These are phyloP conservation scores for Thraustochytrium sp. DNA, from an alignment of 352 stramenopile genomes.

Conservation along the genomic window DNA sequence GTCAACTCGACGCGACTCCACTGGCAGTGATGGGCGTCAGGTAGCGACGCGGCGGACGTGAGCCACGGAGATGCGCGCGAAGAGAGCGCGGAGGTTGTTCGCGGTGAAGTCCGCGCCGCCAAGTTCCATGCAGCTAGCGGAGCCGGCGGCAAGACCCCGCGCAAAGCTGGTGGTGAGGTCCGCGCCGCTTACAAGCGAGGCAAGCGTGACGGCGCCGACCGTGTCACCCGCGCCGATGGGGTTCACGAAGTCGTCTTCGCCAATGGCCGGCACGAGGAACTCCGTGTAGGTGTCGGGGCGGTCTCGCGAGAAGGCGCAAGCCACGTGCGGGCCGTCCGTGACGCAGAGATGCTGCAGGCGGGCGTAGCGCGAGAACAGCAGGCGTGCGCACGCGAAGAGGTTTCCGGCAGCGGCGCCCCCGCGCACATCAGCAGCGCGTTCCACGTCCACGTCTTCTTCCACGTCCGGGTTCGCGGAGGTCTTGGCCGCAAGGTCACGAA, in stretches of 20 bases:
- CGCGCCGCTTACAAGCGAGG: neutral
- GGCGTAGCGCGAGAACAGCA: neutral
- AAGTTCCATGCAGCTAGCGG: conserved; percentile 16
- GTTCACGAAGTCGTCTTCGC: neutral
- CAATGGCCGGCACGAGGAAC: neutral
- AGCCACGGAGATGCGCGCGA: neutral
- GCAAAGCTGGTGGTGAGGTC: neutral
- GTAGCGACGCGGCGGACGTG: too few species aligned
- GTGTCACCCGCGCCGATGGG: conserved; percentile 28
- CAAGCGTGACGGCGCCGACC: neutral
- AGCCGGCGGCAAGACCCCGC: conserved; percentile 6
- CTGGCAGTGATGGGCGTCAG: too few species aligned
- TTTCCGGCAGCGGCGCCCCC: too few species aligned
- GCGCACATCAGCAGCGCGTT: too few species aligned
- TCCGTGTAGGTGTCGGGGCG: neutral
- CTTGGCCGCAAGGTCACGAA: neutral
- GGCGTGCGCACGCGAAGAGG: neutral
- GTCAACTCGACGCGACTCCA: too few species aligned
- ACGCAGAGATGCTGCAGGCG: neutral
- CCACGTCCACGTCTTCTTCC: too few species aligned
- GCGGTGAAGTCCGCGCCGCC: conserved; percentile 17
- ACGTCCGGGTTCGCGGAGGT: too few species aligned
- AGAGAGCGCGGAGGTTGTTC: neutral
- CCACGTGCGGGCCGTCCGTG: neutral
- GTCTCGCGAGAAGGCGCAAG: neutral